These are phyloP conservation scores for Lentinula sp. DNA, from an alignment of 768 basidiomycete species.

Conservation along the genomic window DNA sequence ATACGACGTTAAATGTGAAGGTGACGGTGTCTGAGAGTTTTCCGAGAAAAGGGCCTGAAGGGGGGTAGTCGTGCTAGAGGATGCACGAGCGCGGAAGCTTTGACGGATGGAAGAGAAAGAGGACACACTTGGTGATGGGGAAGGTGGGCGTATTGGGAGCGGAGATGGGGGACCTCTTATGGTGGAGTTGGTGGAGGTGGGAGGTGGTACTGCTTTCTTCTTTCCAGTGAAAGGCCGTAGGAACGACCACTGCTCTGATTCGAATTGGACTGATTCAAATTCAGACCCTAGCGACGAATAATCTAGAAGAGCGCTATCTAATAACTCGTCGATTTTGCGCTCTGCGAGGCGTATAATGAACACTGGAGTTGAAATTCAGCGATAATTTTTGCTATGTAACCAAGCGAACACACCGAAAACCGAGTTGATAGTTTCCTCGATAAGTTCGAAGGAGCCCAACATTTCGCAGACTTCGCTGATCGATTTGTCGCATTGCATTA, in stretches of 20 bases:
- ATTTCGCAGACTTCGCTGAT: constrained; percentile 78
- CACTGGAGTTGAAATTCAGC: constrained; percentile 38
- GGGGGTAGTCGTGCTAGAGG: constrained; percentile 34
- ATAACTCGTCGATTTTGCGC: constrained; percentile 76
- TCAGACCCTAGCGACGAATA: constrained; percentile 72
- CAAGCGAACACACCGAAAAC: constrained; percentile 68
- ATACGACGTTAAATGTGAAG: constrained; percentile 64
- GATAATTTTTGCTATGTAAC: neutral
- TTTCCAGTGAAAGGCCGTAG: constrained; percentile 66
- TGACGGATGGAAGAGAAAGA: constrained; percentile 66
- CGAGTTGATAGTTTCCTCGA: constrained; percentile 91
- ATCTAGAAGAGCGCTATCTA: constrained; percentile 81
- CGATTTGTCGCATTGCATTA: constrained; percentile 80
- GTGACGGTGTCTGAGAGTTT: constrained; percentile 33
- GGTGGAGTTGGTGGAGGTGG: constrained; percentile 9
- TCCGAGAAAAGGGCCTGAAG: constrained; percentile 47
- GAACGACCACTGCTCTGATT: constrained; percentile 89
- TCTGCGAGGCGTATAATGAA: constrained; percentile 94
- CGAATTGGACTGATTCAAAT: constrained; percentile 83
- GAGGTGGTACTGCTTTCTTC: constrained; percentile 38
- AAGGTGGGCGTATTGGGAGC: constrained; percentile 27
- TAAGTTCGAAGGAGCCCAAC: constrained; percentile 75
- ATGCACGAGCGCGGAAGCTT: constrained; percentile 48
- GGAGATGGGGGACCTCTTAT: constrained; percentile 17
- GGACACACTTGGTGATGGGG: constrained; percentile 45